phyloP scores from a whole-genome alignment of 306 rosid species.

The Cyclanthera cordifolia region DNA sequence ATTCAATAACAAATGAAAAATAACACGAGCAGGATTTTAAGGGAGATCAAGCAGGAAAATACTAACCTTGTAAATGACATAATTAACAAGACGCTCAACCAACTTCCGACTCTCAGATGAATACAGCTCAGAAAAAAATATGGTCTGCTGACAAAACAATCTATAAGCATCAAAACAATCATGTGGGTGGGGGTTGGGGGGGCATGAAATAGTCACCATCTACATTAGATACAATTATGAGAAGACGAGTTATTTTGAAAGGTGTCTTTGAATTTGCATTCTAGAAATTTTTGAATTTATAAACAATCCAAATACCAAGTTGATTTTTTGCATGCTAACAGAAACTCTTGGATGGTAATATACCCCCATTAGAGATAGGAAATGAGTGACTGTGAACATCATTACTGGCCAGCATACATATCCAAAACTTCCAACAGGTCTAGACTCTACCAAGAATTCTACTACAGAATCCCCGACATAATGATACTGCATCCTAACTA shows the following conservation, averaged over 20 bases:
- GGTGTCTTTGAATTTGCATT: background rate
- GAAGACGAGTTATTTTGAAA: background rate
- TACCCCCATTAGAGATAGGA: no score
- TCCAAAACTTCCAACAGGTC: no score
- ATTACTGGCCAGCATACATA: no score
- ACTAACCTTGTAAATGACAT: constrained; percentile 82
- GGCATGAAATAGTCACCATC: background rate
- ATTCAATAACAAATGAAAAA: background rate
- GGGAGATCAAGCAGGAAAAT: background rate
- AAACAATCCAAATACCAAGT: background rate
- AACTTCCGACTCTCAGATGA: constrained; percentile 71
- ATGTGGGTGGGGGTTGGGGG: background rate
- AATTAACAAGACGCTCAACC: constrained; percentile 73
- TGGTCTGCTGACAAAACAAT: constrained; percentile 42
- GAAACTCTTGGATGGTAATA: background rate
- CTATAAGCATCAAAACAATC: constrained; percentile 3
- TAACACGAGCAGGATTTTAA: background rate
- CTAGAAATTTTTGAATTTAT: background rate
- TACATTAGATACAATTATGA: background rate
- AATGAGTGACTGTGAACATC: no score
- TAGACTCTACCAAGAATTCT: no score
- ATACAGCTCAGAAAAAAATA: constrained; percentile 72
- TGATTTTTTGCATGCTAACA: background rate
- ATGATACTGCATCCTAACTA: no score
- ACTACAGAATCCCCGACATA: no score